Evolutionary conservation across 1,284 basidiomycete species (phyloP), one percentile per base, ranked within the genome.

Genomic region (Puccinia brachypodii): DNA sequence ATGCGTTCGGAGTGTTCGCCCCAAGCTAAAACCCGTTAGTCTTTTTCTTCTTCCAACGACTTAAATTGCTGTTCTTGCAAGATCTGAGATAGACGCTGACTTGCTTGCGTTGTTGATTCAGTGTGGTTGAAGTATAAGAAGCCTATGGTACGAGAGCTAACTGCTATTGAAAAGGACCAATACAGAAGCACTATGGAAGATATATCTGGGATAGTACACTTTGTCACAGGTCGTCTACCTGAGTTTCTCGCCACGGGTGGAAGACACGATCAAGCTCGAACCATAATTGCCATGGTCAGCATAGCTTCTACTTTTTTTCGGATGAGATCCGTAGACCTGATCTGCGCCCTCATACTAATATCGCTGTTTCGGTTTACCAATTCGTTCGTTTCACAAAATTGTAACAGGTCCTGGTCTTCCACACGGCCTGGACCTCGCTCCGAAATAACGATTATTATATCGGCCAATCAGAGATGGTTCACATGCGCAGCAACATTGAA

Each of bases 111-210:
- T 8, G 40, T 58, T 14, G n/a, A 38, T 58, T 58, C 53, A 81
- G 79, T 81, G 56, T 81, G 56, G 72, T 25, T n/a, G 31, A 74
- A 58, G 44, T 81, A 75, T 73, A 66, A 64, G 47, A 60, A 53
- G 25, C 19, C 56, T 8, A 22, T 44, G 22, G n/a, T 62, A 33
- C 68, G 58, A 13, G 72, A 81, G n/a, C 19, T 81, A 2, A 81
- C 33, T 28, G 31, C 25, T 31, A 11, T 31, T 7, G 79, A 81
- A 42, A 66, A 75, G 33, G 79, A 75, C 38, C 58, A 81, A 38
- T 81, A 75, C 72, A 66, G 50, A 11, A 25, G 62, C 33, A 44
- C 19, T n/a, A 81, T 81, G 79, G 79, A 81, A 36, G 79, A 81
- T 0, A 68, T 75, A n/a, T 56, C 62, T 36, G 62, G 31, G 3